These are phyloP conservation scores for Cucumis hystrix DNA, from an alignment of 306 rosid genomes.

Conservation along the genomic window DNA sequence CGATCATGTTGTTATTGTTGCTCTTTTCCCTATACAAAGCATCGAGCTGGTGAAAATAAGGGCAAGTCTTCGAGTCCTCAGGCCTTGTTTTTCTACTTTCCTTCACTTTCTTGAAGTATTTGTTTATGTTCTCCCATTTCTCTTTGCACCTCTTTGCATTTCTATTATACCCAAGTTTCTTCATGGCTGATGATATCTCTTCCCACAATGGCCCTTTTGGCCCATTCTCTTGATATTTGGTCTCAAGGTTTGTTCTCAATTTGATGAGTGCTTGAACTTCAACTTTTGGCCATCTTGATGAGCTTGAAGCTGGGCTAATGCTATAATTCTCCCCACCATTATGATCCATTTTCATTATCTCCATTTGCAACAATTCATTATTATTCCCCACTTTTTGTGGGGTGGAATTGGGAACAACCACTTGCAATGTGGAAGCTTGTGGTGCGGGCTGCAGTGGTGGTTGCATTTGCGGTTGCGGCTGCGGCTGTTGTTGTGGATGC, in stretches of 20 bases:
- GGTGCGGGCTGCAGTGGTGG: background rate
- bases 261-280: constrained; percentile 63
- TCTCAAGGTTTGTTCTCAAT: constrained; percentile 41
- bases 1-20: constrained; percentile 5
- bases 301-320: constrained; percentile 5
- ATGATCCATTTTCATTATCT: constrained; percentile 4
- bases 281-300: constrained; percentile 60
- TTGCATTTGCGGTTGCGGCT: background rate
- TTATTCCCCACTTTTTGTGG: background rate
- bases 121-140: constrained; percentile 97
- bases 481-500: background rate
- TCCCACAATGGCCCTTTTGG: constrained; percentile 85
- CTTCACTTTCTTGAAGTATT: constrained; percentile 81
- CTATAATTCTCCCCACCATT: background rate
- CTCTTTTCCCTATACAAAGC: constrained; percentile 49
- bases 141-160: constrained; percentile 87
- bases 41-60: constrained; percentile 66
- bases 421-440: background rate
- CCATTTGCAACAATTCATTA: background rate
- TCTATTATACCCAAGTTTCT: constrained; percentile 49
- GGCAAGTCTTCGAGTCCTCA: constrained; percentile 76
- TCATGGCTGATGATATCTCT: constrained; percentile 75
- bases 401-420: background rate
- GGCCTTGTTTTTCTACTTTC: constrained; percentile 52
- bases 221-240: constrained; percentile 60